These are phyloP conservation scores for Xylariaceae sp. DNA, from an alignment of 2,329 filamentous ascomycete genomes.

Conservation along the genomic window DNA sequence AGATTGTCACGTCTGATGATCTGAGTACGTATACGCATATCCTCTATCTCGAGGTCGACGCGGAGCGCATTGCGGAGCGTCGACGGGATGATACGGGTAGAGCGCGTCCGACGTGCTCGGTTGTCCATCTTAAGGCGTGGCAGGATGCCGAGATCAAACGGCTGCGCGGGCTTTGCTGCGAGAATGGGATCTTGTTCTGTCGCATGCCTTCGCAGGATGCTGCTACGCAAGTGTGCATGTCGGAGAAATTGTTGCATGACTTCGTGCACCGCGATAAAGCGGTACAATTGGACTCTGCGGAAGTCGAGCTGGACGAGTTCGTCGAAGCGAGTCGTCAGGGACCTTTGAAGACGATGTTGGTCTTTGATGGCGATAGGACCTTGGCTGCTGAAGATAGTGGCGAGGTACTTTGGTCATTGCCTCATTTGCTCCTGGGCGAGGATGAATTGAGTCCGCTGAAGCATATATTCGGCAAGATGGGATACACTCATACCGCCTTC, in stretches of 20 bases:
- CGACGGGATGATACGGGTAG: slow-evolving; percentile 36
- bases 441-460: slow-evolving; percentile 33
- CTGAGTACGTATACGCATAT: slow-evolving; percentile 50
- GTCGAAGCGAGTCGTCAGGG: slow-evolving; percentile 17
- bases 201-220: background rate
- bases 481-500: slow-evolving; percentile 51
- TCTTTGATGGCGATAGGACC: slow-evolving; percentile 56
- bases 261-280: slow-evolving; percentile 36
- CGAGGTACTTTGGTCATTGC: slow-evolving; percentile 42
- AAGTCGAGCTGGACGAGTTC: slow-evolving; percentile 32
- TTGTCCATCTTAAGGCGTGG: slow-evolving; percentile 42
- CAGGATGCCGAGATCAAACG: slow-evolving; percentile 40
- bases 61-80: slow-evolving; percentile 35
- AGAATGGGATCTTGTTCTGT: slow-evolving; percentile 44
- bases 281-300: slow-evolving; percentile 35
- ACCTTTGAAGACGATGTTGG: slow-evolving; percentile 39
- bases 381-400: slow-evolving; percentile 47
- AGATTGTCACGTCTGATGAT: slow-evolving; percentile 43
- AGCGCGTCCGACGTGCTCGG: slow-evolving; percentile 32
- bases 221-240: slow-evolving; percentile 24
- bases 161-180: slow-evolving; percentile 40
- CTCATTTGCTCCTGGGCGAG: background rate
- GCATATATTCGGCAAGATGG: slow-evolving; percentile 41
- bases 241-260: slow-evolving; percentile 20
- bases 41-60: slow-evolving; percentile 46